Evolutionary conservation across 345 rosid species (phyloP).

Genomic region (Citrus trifoliata): DNA sequence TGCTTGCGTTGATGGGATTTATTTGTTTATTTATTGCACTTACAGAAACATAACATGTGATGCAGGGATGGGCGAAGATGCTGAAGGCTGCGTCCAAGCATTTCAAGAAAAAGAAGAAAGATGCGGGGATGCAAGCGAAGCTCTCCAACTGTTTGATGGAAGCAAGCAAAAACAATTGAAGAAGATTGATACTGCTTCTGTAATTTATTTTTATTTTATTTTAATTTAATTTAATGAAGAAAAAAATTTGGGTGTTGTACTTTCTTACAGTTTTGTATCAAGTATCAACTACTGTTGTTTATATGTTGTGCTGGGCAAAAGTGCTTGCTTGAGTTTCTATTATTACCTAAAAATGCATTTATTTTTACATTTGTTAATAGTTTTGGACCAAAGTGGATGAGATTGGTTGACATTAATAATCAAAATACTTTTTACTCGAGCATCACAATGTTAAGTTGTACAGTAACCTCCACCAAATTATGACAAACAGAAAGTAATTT

Average conservation of each 20-base stretch:
- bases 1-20: not conserved
- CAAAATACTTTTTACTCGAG: no score
- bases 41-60: not conserved
- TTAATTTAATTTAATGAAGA: not conserved
- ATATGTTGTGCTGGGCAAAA: no score
- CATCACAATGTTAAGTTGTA: no score
- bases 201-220: not conserved
- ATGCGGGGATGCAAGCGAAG: slow-evolving; percentile 33
- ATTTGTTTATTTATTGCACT: not conserved
- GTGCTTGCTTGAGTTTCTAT: no score
- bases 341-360: no score
- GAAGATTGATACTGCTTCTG: not conserved
- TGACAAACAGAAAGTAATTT: no score
- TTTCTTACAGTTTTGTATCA: not conserved
- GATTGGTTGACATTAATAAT: no score
- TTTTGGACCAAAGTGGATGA: no score
- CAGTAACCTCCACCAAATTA: no score
- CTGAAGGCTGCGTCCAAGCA: slow-evolving; percentile 74
- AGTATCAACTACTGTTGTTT: not conserved
- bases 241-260: not conserved
- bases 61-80: slow-evolving; percentile 68
- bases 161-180: not conserved
- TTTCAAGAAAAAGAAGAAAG: slow-evolving; percentile 69
- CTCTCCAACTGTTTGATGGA: slow-evolving; percentile 41
- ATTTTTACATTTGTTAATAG: no score